Evolutionary conservation across 495 filamentous ascomycete species (phyloP).

Genomic region (Aspergillus haitiensis): DNA sequence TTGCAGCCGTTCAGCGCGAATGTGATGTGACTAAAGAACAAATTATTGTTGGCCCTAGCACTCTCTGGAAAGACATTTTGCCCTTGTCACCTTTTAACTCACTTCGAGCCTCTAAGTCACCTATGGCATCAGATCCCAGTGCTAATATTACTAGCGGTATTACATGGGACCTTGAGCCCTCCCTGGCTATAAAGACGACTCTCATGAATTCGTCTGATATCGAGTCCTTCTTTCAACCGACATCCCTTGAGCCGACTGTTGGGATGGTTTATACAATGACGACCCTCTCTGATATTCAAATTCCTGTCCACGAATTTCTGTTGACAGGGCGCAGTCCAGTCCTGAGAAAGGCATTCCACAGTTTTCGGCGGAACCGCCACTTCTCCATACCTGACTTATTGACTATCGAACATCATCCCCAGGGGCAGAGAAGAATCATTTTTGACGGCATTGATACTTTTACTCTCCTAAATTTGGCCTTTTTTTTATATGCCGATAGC

Average conservation of each 20-base stretch:
- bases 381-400: constrained; percentile 58
- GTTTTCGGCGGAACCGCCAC: constrained; percentile 47
- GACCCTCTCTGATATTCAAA: constrained; percentile 58
- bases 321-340: constrained; percentile 70
- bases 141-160: constrained; percentile 10
- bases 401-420: constrained; percentile 52
- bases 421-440: constrained; percentile 52
- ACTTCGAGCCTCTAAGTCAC: constrained; percentile 20
- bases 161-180: constrained; percentile 26
- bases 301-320: constrained; percentile 85
- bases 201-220: constrained; percentile 57
- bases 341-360: constrained; percentile 60
- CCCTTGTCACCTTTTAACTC: constrained; percentile 62
- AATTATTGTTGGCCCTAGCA: constrained; percentile 60
- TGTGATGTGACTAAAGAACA: constrained; percentile 78
- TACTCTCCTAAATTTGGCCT: constrained; percentile 71
- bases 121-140: constrained; percentile 15
- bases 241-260: constrained; percentile 18
- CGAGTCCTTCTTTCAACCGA: constrained; percentile 52
- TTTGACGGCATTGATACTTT: constrained; percentile 71
- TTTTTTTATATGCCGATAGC: constrained; percentile 79
- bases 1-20: constrained; percentile 83
- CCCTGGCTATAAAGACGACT: constrained; percentile 35
- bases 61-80: constrained; percentile 72
- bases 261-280: constrained; percentile 55